Percentiles rank a stretch among this genome's conserved stretches.
These are phyloP conservation scores for Punctularia strigosozonata DNA, from an alignment of 768 basidiomycete species.

Conservation along the genomic window DNA sequence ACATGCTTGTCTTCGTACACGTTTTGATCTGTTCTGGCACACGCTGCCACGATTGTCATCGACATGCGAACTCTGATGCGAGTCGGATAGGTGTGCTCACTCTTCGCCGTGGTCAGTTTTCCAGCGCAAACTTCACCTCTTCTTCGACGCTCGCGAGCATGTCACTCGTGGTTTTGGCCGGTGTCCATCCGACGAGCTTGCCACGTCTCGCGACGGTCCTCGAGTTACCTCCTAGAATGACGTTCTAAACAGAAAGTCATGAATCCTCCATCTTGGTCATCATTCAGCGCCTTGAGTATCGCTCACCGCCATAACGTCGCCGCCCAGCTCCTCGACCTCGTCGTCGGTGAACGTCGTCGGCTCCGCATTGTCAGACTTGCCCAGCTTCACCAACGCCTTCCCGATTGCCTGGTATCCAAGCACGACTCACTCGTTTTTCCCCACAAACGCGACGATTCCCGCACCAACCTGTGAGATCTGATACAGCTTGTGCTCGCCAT, in stretches of 20 bases:
- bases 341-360: slow-evolving; percentile 35
- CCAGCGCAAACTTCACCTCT: slow-evolving; percentile 2
- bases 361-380: slow-evolving; percentile 23
- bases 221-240: neutral
- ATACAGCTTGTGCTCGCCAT: slow-evolving; percentile 33
- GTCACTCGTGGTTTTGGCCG: slow-evolving; percentile 3
- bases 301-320: slow-evolving; percentile 15
- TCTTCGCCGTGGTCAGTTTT: neutral
- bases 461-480: no score
- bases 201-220: neutral
- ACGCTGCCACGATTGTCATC: neutral
- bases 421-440: no score
- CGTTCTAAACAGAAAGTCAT: neutral
- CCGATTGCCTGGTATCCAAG: slow-evolving; percentile 27
- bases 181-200: slow-evolving; percentile 9
- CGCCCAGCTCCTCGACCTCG: slow-evolving; percentile 34
- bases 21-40: neutral
- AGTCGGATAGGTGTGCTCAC: neutral
- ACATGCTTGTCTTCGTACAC: neutral
- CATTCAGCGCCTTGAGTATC: neutral
- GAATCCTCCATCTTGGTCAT: neutral
- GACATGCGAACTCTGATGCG: neutral
- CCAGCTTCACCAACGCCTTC: slow-evolving; percentile 24
- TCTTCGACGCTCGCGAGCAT: slow-evolving; percentile 8
- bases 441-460: no score